A percentile compares a stretch with the other conserved stretches of the same genome.
These are phyloP conservation scores for Sphagnum fallax DNA, from an alignment of 228 moss, liverwort and hornwort genomes.

Conservation along the genomic window DNA sequence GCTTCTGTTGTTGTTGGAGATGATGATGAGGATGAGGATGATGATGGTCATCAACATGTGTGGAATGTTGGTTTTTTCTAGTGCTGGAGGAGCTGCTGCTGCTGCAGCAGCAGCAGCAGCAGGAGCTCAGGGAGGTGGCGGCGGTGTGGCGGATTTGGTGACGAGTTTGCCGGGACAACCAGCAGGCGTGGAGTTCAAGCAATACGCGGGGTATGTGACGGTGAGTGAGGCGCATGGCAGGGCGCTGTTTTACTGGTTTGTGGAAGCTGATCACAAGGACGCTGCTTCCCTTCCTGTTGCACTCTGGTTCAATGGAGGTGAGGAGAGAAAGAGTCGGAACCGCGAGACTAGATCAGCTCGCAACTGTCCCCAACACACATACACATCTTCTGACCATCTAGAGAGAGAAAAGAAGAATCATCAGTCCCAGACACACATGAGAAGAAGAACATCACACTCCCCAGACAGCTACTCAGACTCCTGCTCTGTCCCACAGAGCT, in stretches of 20 bases:
- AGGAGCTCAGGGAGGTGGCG: slow-evolving; percentile 12
- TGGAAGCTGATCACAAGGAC: slow-evolving; percentile 20
- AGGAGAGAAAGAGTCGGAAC: neutral
- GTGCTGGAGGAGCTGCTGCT: no score
- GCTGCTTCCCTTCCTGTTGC: slow-evolving; percentile 18
- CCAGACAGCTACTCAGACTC: neutral
- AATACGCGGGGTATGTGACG: slow-evolving; percentile 35
- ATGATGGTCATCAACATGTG: no score
- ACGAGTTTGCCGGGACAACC: slow-evolving; percentile 29
- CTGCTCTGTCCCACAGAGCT: neutral
- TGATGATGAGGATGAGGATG: no score
- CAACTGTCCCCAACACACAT: no score
- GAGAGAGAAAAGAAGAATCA: neutral
- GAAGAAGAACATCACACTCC: neutral
- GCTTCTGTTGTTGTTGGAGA: no score
- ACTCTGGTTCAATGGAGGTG: slow-evolving; percentile 38
- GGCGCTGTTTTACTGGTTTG: slow-evolving; percentile 33
- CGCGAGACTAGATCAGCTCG: neutral
- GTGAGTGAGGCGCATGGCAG: slow-evolving; percentile 19
- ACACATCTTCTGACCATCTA: neutral
- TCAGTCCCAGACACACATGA: neutral
- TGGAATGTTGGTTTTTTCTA: no score
- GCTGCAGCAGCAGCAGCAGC: no score
- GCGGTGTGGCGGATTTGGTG: slow-evolving; percentile 12
- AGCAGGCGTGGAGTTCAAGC: slow-evolving; percentile 14